These are phyloP conservation scores for Coemansia sp. DNA, from an alignment of 192 early-diverging fungal species.

Conservation along the genomic window DNA sequence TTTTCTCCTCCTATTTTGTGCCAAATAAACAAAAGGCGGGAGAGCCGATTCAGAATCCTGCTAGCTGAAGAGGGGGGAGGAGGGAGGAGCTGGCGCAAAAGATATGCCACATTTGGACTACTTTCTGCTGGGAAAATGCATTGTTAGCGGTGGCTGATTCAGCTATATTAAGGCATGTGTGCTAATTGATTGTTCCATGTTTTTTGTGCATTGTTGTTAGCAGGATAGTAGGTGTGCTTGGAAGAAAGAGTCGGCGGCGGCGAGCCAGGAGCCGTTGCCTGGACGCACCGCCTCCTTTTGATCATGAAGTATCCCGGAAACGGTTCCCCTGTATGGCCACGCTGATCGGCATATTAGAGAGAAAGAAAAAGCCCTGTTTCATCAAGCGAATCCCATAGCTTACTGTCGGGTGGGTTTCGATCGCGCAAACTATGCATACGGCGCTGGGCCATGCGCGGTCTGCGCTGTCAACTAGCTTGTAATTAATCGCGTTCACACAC, in stretches of 20 bases:
- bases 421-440: conserved; percentile 8
- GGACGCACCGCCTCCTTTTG: not conserved
- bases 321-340: not conserved
- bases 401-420: not conserved
- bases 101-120: conserved; percentile 10
- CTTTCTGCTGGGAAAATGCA: not conserved
- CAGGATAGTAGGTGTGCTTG: not conserved
- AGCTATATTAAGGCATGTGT: not conserved
- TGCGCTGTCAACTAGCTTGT: not conserved
- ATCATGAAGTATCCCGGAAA: not conserved
- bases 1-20: conserved; percentile 60
- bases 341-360: not conserved
- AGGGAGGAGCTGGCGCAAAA: conserved; percentile 2
- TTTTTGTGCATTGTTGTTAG: not conserved
- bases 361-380: not conserved
- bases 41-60: not conserved
- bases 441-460: not conserved
- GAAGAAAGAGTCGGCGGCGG: not conserved
- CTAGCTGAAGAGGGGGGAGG: not conserved
- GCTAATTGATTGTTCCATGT: not conserved
- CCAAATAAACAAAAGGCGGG: not conserved
- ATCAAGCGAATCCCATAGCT: not conserved
- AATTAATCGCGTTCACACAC: not conserved
- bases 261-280: conserved; percentile 5
- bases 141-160: conserved; percentile 4